Evolutionary conservation across 192 early-diverging fungal species (phyloP).

Genomic region (Gamsiella multidivaricata): DNA sequence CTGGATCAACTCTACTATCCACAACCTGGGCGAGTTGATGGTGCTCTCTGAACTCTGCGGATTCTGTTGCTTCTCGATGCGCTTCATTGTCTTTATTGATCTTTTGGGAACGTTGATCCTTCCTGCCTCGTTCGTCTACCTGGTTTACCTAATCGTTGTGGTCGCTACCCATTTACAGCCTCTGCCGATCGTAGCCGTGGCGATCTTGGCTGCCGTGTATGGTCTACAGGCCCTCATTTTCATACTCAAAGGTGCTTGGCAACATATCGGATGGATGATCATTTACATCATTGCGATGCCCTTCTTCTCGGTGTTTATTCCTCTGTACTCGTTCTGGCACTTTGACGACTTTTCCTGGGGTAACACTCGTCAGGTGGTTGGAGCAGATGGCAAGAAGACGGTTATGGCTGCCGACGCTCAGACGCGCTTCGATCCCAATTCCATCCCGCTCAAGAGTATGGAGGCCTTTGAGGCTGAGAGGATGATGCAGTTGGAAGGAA

Average conservation of each 20-base stretch:
- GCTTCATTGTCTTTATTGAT: slow-evolving; percentile 95
- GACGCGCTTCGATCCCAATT: slow-evolving; percentile 76
- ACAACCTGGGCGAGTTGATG: slow-evolving; percentile 86
- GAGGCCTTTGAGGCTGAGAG: slow-evolving; percentile 53
- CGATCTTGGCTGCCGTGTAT: slow-evolving; percentile 85
- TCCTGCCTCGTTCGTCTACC: slow-evolving; percentile 89
- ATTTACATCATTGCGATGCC: slow-evolving; percentile 82
- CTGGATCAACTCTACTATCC: slow-evolving; percentile 97
- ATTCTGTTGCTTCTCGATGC: slow-evolving; percentile 91
- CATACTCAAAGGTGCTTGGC: slow-evolving; percentile 77
- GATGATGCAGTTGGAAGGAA: slow-evolving; percentile 29
- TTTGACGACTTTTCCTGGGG: slow-evolving; percentile 88
- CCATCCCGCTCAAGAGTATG: slow-evolving; percentile 77
- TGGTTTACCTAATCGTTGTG: slow-evolving; percentile 84
- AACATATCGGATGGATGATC: slow-evolving; percentile 95
- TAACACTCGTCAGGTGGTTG: slow-evolving; percentile 70
- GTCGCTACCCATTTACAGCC: slow-evolving; percentile 66
- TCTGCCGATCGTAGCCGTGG: slow-evolving; percentile 81
- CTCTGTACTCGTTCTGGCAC: slow-evolving; percentile 83
- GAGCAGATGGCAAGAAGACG: slow-evolving; percentile 75
- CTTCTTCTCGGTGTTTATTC: slow-evolving; percentile 81
- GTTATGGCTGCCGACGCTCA: slow-evolving; percentile 70
- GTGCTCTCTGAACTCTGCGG: slow-evolving; percentile 85
- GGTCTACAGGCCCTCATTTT: slow-evolving; percentile 91
- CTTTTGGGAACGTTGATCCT: slow-evolving; percentile 90